Evolutionary conservation across 805 yeast genomes (phyloP).

Genomic region (Kregervanrija fluxuum): DNA sequence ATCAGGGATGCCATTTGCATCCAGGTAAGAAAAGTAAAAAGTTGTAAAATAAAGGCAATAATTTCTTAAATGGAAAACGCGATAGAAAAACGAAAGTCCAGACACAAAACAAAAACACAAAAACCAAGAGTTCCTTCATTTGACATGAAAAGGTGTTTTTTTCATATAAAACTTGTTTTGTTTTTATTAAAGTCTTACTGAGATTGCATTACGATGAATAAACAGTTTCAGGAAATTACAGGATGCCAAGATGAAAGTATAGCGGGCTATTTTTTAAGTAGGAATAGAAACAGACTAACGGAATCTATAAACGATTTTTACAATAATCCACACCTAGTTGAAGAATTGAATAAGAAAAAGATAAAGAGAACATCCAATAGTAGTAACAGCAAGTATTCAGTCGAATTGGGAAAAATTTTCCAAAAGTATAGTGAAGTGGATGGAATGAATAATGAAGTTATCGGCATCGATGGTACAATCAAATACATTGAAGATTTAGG

Average conservation of each 20-base stretch:
- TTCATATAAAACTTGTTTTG: neutral
- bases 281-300: constrained; percentile 14
- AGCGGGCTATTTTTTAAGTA: constrained; percentile 27
- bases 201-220: constrained; percentile 10
- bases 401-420: too few species aligned
- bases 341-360: constrained; percentile 3
- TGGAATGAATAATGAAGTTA: constrained; percentile 27
- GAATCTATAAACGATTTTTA: constrained; percentile 21
- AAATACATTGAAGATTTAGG: constrained; percentile 58
- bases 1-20: too few species aligned
- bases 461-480: constrained; percentile 77
- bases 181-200: neutral
- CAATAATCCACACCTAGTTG: constrained; percentile 13
- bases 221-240: constrained; percentile 35
- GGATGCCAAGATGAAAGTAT: constrained; percentile 31
- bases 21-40: neutral
- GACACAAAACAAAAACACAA: neutral
- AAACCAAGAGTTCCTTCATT: neutral
- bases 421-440: constrained; percentile 5
- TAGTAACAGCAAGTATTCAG: too few species aligned
- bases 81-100: neutral
- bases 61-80: neutral
- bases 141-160: neutral
- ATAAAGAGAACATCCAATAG: neutral
- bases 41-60: neutral